These are phyloP conservation scores for Melastoma malabathricum DNA, from an alignment of 345 rosid species.

Conservation along the genomic window DNA sequence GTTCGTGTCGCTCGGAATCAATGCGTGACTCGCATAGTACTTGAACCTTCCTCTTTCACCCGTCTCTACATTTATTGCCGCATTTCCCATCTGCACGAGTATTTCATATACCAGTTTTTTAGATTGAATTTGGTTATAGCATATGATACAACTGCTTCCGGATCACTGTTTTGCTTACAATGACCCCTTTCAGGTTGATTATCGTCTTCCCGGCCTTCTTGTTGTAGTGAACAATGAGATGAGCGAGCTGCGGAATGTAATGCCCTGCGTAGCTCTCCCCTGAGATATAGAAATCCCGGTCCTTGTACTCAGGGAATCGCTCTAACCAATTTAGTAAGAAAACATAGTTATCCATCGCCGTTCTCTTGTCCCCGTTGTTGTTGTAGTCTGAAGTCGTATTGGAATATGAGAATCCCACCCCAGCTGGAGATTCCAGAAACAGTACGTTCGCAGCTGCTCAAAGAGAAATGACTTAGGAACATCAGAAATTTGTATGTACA, in stretches of 20 bases:
- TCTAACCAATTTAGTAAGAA: slow-evolving; percentile 65
- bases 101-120: no score
- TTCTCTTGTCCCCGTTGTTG: slow-evolving; percentile 39
- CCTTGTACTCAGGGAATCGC: slow-evolving; percentile 72
- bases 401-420: slow-evolving; percentile 82
- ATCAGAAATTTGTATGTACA: no score
- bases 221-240: slow-evolving; percentile 41
- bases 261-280: slow-evolving; percentile 94
- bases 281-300: slow-evolving; percentile 54
- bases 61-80: slow-evolving; percentile 59
- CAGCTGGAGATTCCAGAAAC: slow-evolving; percentile 83
- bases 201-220: slow-evolving; percentile 21
- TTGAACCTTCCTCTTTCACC: slow-evolving; percentile 63
- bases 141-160: no score
- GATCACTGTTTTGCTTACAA: no score
- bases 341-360: slow-evolving; percentile 55
- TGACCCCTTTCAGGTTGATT: no score
- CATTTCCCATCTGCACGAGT: slow-evolving; percentile 65
- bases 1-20: slow-evolving; percentile 37
- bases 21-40: slow-evolving; percentile 44
- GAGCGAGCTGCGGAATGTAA: slow-evolving; percentile 74
- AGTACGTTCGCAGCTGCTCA: slow-evolving; percentile 52
- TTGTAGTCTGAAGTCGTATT: slow-evolving; percentile 45
- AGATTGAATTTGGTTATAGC: no score
- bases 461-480: background rate